Base-by-base conservation (phyloP, 257 asterid species). In the Lithospermum erythrorhizon region DNA sequence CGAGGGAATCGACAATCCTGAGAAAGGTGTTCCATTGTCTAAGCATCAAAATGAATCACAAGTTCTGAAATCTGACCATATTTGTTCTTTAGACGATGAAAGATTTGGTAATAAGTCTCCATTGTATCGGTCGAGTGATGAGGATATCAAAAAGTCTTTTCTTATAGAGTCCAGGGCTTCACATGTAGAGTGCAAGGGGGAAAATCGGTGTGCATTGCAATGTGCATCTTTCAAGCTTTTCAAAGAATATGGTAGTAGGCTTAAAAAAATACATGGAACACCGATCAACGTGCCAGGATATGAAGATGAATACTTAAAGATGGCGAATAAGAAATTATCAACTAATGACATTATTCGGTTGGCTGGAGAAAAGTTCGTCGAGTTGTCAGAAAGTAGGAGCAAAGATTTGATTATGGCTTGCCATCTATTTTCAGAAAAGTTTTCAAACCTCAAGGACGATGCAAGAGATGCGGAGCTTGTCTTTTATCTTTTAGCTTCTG, bases 401-500 rank as follows among this genome's bases (percentile, higher is more conserved):
- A 11, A 25, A 19, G 79, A 70, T 21, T 23, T 67, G 55, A 62
- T 75, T 15, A 16, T n/a, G 52, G 64, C 78, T 1, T 64, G 71
- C 61, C 83, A 76, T 68, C 77, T 82, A 5, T 71, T 82, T 68
- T 65, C 65, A 0, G 32, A 57, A 24, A 72, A 78, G 3, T 19
- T 76, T 29, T 10, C 72, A 30, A 72, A 65, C 61, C 79, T 66
- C 1, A 59, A 55, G n/a, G 73, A 79, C n/a, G 80, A 81, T 45
- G 62, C 18, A 20, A 70, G 67, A 65, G 78, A 67, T 16, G 75
- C 80, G 4, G 30, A 72, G 6, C 91, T 86, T 18, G 66, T 86
- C 18, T 75, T 68, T 53, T 57, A 60, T 67, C 85, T 86, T 55
- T 83, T 86, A 1, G 67, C 73, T 10, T 77, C 83, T 17, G 91